Evolutionary conservation across 768 basidiomycete genomes (phyloP).

Genomic region (Tylopilus balloui): DNA sequence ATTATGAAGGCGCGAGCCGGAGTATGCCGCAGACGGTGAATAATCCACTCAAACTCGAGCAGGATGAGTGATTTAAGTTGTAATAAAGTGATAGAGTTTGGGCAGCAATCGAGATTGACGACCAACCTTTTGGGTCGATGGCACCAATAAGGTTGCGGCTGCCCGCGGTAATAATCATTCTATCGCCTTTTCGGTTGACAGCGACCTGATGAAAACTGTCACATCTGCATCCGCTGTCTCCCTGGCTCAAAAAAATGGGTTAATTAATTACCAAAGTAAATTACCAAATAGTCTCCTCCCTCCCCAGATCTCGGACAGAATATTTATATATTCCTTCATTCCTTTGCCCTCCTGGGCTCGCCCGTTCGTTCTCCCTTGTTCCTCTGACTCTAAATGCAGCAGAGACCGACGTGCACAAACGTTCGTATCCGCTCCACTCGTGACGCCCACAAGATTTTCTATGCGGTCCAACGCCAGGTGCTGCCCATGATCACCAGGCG

Average conservation of each 20-base stretch:
- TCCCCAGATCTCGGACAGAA: slow-evolving; percentile 30
- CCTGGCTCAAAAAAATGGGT: slow-evolving; percentile 29
- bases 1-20: slow-evolving; percentile 7
- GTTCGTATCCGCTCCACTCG: slow-evolving; percentile 71
- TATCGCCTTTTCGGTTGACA: slow-evolving; percentile 23
- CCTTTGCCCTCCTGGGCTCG: slow-evolving; percentile 9
- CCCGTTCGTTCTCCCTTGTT: slow-evolving; percentile 15
- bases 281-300: slow-evolving; percentile 26
- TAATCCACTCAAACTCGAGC: neutral
- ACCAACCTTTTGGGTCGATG: slow-evolving; percentile 38
- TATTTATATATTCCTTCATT: slow-evolving; percentile 29
- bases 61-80: slow-evolving; percentile 38
- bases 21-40: slow-evolving; percentile 7
- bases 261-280: slow-evolving; percentile 37
- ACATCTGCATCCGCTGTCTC: slow-evolving; percentile 14
- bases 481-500: slow-evolving; percentile 73
- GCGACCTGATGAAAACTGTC: slow-evolving; percentile 27
- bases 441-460: slow-evolving; percentile 81
- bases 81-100: slow-evolving; percentile 53
- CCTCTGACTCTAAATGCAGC: slow-evolving; percentile 44
- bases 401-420: slow-evolving; percentile 61
- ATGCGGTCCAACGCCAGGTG: slow-evolving; percentile 56
- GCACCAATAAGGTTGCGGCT: slow-evolving; percentile 35
- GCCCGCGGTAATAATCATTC: slow-evolving; percentile 25
- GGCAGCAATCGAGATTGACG: slow-evolving; percentile 40